Evolutionary conservation across 768 basidiomycete genomes (phyloP).

Genomic region (Zangia roseola): DNA sequence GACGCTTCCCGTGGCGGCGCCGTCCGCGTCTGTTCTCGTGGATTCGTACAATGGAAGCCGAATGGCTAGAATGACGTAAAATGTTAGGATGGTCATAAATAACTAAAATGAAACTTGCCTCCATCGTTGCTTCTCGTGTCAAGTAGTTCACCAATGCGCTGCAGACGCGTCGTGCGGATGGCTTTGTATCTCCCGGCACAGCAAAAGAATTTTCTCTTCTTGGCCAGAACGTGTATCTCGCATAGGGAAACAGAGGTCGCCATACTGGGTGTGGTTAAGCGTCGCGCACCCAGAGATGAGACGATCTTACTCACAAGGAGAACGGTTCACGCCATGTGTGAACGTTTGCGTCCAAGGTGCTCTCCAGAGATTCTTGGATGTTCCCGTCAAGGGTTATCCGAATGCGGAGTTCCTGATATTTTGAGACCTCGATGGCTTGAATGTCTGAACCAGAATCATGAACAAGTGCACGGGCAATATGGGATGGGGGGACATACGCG

Average conservation of each 20-base stretch:
- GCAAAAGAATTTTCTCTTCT: conserved; percentile 29
- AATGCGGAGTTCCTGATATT: conserved; percentile 24
- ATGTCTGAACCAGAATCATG: conserved; percentile 17
- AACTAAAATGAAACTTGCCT: conserved; percentile 31
- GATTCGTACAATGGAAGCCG: conserved; percentile 34
- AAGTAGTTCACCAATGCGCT: conserved; percentile 22
- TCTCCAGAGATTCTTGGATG: conserved; percentile 30
- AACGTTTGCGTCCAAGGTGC: conserved; percentile 22
- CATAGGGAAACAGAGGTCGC: conserved; percentile 23
- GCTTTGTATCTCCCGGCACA: conserved; percentile 27
- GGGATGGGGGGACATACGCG: conserved; percentile 19
- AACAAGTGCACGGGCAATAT: neutral
- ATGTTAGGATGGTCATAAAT: conserved; percentile 26
- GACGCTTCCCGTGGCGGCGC: conserved; percentile 27
- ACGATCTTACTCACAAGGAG: conserved; percentile 21
- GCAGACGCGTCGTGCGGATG: conserved; percentile 30
- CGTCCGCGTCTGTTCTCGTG: conserved; percentile 29
- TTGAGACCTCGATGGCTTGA: conserved; percentile 21
- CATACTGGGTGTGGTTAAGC: conserved; percentile 17
- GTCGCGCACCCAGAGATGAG: neutral
- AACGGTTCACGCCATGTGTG: conserved; percentile 32
- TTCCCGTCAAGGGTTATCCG: conserved; percentile 27
- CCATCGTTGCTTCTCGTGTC: conserved; percentile 26
- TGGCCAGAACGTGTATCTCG: conserved; percentile 27
- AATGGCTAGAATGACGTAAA: conserved; percentile 31